A percentile compares a stretch with the other conserved stretches of the same genome.
Evolutionary conservation across 805 yeast species (phyloP).

Genomic region (Yamadazyma insecticola): DNA sequence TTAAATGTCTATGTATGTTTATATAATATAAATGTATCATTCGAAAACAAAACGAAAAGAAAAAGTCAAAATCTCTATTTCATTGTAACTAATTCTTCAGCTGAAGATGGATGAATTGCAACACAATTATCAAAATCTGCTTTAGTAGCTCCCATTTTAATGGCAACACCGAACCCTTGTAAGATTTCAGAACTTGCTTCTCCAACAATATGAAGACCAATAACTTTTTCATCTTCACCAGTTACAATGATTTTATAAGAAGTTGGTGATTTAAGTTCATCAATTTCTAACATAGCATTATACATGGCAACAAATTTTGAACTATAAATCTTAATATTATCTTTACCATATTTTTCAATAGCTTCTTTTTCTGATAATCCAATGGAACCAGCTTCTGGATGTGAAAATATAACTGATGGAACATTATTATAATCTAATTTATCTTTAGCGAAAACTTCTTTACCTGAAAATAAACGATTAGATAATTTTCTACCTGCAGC

Average conservation of each 20-base stretch:
- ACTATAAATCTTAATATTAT: constrained; percentile 73
- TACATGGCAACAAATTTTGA: constrained; percentile 89
- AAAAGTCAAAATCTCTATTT: too few relatives aligned
- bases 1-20: too few relatives aligned
- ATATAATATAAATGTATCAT: too few relatives aligned
- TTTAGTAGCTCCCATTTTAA: constrained; percentile 99
- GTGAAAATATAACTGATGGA: constrained; percentile 96
- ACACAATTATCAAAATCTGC: constrained; percentile 92
- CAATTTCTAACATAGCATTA: constrained; percentile 71
- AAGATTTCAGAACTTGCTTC: constrained; percentile 87
- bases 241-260: constrained; percentile 76
- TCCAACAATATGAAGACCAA: constrained; percentile 92
- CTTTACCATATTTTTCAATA: constrained; percentile 69
- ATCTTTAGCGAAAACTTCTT: constrained; percentile 59
- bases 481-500: constrained; percentile 96
- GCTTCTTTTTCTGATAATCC: constrained; percentile 85
- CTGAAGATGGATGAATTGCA: constrained; percentile 98
- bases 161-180: constrained; percentile 98
- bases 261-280: constrained; percentile 74
- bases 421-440: constrained; percentile 83
- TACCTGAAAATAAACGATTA: constrained; percentile 82
- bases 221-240: constrained; percentile 86
- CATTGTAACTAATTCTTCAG: constrained; percentile 94
- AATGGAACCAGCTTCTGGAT: constrained; percentile 95
- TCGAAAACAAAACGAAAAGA: too few relatives aligned